Evolutionary conservation across 1,139 yeast species (phyloP), one percentile per base, ranked within the genome.

Genomic region (Hyphopichia fennica): DNA sequence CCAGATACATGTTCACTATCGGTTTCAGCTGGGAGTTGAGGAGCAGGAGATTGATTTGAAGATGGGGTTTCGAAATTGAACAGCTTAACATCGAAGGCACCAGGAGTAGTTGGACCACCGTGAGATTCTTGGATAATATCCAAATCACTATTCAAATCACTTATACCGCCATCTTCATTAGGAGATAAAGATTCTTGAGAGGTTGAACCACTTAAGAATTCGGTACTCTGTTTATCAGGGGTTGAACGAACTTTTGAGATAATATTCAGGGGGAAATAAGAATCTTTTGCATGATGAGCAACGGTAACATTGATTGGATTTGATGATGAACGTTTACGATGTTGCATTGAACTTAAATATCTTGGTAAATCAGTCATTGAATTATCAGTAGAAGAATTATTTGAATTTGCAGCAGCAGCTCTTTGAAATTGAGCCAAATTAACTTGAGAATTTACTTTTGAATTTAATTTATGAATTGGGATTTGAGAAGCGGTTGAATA

Each of bases 401-500:
- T 57, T 10, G 67, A 62, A 8, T 60, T 53, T 2, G 55, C 56
- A 40, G 56, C 48, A 1, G 53, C 57, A 10, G 44, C 43, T 41
- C 69, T 54, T 38, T 60, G 65, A 37, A 50, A 47, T 42, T 60
- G 67, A 10, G 65, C 60, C 43, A 65, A 52, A 48, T 58, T 64
- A 17, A 60, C 58, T 41, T 69, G 75, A 10, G 76, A 69, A 47
- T 72, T 71, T 40, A 72, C 71, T 49, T 70, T 68, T 32, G 67
- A 63, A 48, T 73, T 73, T 36, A 73, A 54, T 39, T 54, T 58
- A 41, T 66, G 71, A 23, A 71, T 65, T 3, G 78, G 74, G 29
- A 73, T 67, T 35, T 72, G 75, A 11, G 64, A 62, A 0, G 76
- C 60, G 30, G 60, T 62, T 25, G 75, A 67, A 47, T 72, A 72